Evolutionary conservation across 805 yeast species (phyloP), one percentile per base, ranked within the genome.

Genomic region (Saturnispora saitoi): DNA sequence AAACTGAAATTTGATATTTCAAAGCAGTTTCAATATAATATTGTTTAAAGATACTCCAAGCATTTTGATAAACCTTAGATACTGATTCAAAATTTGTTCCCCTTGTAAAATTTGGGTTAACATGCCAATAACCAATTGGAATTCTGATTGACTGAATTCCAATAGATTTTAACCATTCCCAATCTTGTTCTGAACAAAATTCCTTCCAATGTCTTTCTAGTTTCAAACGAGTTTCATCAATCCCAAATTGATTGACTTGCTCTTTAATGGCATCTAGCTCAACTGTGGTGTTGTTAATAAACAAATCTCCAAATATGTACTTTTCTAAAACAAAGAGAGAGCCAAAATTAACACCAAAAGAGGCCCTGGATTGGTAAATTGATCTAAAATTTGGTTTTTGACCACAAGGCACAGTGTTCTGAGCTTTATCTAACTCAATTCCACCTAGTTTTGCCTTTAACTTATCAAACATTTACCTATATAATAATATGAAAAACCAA

Each of bases 61-160:
- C 83, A 55, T 77, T 72, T n/a, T 54, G 54, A 64, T 91, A 91
- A 3, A 86, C 87, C 0, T 60, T 60, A 4, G 73, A 62, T 32
- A 76, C 67, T 31, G 70, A 60, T 14, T 67, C 79, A 59, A 86
- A 91, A 17, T 82, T 81, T 2, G 95, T 83, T 4, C 74, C 77
- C 19, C 66, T 64, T 38, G 79, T 67, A 60, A 71, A 83, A 15
- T 57, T 54, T 1, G 90, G 87, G 19, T 83, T 81, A n/a, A 89
- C 77, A 49, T 77, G 81, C 96, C 96, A 91, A 65, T 86, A 91
- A 0, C 98, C 98, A 54, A 91, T 67, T 7, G 99, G 98, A 1
- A 91, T 73, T 58, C 99, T 74, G 4, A 91, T 73, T 2, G 89
- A 77, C 22, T 86, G 87, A n/a, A 86, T 86, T 7, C 87, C 86